Percentiles rank a stretch among this genome's conserved stretches.
Conservation (phyloP, 2,329 filamentous ascomycete genomes). For the Ascochyta lentis region DNA sequence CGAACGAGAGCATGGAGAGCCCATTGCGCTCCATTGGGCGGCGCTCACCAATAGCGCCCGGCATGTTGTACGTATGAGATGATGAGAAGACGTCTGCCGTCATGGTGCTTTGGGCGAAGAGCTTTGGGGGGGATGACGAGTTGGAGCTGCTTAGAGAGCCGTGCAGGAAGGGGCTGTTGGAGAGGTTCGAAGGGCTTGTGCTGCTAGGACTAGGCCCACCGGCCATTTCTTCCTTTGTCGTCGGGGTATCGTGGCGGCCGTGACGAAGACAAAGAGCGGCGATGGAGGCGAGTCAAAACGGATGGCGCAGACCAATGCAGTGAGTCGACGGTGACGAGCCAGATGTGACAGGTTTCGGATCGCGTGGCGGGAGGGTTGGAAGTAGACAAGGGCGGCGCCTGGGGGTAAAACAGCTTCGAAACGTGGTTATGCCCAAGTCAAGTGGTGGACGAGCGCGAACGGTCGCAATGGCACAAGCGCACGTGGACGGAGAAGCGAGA, state of each 20-base stretch:
- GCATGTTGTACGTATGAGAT: slow-evolving; percentile 49
- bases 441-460: slow-evolving; percentile 7
- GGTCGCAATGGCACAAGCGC: slow-evolving; percentile 10
- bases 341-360: slow-evolving; percentile 30
- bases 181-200: slow-evolving; percentile 50
- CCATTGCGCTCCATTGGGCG: slow-evolving; percentile 47
- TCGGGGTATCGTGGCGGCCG: slow-evolving; percentile 34
- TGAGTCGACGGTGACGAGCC: slow-evolving; percentile 21
- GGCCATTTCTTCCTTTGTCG: slow-evolving; percentile 50
- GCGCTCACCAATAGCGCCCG: slow-evolving; percentile 51
- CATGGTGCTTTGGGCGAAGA: slow-evolving; percentile 48
- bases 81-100: slow-evolving; percentile 51
- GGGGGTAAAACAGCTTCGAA: slow-evolving; percentile 46
- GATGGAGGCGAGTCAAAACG: slow-evolving; percentile 22
- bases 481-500: slow-evolving; percentile 30
- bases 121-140: slow-evolving; percentile 49
- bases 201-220: slow-evolving; percentile 51
- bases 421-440: slow-evolving; percentile 39
- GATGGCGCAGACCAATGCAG: slow-evolving; percentile 29
- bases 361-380: slow-evolving; percentile 23
- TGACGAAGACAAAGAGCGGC: slow-evolving; percentile 42
- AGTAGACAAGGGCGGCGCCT: slow-evolving; percentile 20
- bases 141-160: slow-evolving; percentile 50
- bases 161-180: slow-evolving; percentile 49
- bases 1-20: slow-evolving; percentile 44